phyloP scores from a whole-genome alignment of 306 rosid genomes.

The Fragaria iinumae region DNA sequence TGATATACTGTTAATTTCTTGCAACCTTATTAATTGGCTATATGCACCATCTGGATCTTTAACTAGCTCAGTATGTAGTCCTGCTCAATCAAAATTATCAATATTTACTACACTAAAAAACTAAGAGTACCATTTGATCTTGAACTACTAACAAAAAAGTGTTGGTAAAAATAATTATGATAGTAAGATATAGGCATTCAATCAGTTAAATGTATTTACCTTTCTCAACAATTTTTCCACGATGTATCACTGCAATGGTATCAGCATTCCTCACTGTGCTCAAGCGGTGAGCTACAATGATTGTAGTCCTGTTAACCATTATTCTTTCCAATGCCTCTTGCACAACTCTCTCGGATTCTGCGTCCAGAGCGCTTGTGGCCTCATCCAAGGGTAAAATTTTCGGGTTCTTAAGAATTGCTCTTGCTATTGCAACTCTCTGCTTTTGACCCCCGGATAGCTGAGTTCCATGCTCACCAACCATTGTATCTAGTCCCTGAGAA shows the following conservation, averaged over 20 bases:
- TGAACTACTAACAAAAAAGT: no score
- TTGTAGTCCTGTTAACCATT: slow-evolving; percentile 46
- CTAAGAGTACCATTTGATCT: no score
- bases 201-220: slow-evolving; percentile 20
- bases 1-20: slow-evolving; percentile 39
- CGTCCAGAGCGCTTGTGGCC: slow-evolving; percentile 60
- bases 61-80: slow-evolving; percentile 59
- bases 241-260: slow-evolving; percentile 46
- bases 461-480: slow-evolving; percentile 80
- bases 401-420: slow-evolving; percentile 52
- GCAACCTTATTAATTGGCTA: slow-evolving; percentile 60
- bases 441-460: slow-evolving; percentile 72
- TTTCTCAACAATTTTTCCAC: slow-evolving; percentile 48
- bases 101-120: no score
- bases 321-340: slow-evolving; percentile 54
- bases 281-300: slow-evolving; percentile 51
- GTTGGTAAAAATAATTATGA: neutral
- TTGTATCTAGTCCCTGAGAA: slow-evolving; percentile 56
- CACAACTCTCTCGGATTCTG: slow-evolving; percentile 53
- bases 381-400: slow-evolving; percentile 50
- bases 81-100: slow-evolving; percentile 5
- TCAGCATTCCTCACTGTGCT: slow-evolving; percentile 51
- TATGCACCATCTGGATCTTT: slow-evolving; percentile 64
- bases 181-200: neutral
- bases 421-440: slow-evolving; percentile 56